These are phyloP conservation scores for Rosa multiflora DNA, from an alignment of 306 rosid genomes.

Conservation along the genomic window DNA sequence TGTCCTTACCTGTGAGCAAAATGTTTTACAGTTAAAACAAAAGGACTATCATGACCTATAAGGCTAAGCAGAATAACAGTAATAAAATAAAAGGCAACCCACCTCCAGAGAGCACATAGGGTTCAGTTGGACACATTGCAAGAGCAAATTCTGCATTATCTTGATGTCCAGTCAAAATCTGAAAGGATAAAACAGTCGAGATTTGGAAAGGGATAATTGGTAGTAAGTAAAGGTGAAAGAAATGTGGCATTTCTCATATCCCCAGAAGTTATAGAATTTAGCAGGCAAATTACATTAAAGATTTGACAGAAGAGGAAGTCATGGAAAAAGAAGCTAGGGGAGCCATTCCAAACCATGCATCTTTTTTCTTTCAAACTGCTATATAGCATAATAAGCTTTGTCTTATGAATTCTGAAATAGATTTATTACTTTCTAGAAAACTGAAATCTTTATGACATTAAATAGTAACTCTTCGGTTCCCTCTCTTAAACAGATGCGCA, in stretches of 20 bases:
- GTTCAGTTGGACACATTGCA: constrained; percentile 99
- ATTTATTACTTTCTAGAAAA: not conserved
- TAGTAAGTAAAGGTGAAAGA: constrained; percentile 14
- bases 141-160: constrained; percentile 99
- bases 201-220: not conserved
- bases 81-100: constrained; percentile 9
- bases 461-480: not conserved
- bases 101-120: constrained; percentile 99
- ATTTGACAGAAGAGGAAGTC: not conserved
- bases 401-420: not conserved
- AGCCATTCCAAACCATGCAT: not conserved
- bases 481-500: not conserved
- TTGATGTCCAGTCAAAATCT: constrained; percentile 97
- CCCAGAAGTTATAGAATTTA: not conserved
- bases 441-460: not conserved
- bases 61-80: not conserved
- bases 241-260: not conserved
- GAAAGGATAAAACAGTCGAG: constrained; percentile 24
- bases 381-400: not conserved
- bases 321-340: not conserved
- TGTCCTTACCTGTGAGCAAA: constrained; percentile 80
- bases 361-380: not conserved
- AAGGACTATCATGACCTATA: not conserved
- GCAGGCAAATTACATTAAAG: not conserved
- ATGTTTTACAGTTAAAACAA: not conserved